phyloP scores from a whole-genome alignment of 345 rosid genomes.

The Toxicodendron radicans region DNA sequence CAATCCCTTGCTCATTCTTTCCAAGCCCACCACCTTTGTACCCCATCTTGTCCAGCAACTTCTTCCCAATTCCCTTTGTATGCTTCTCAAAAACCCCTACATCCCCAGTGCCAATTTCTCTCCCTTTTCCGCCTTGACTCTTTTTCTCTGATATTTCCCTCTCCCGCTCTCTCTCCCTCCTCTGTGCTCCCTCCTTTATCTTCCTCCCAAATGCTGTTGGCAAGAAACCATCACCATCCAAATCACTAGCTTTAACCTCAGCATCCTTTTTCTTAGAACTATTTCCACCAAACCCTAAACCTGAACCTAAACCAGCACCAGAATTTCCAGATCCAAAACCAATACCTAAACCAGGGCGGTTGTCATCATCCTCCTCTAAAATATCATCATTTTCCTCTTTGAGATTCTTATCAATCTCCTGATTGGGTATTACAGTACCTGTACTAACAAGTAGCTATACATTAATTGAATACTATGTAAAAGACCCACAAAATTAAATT shows the following conservation, averaged over 20 bases:
- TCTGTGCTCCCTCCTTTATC: constrained; percentile 69
- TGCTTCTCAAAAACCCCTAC: constrained; percentile 74
- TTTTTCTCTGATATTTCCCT: constrained; percentile 59
- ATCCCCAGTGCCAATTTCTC: constrained; percentile 41
- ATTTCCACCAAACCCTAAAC: constrained; percentile 7
- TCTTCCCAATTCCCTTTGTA: constrained; percentile 83
- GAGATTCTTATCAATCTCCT: constrained; percentile 60
- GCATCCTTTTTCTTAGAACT: constrained; percentile 1
- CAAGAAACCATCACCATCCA: constrained; percentile 43
- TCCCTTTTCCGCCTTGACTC: constrained; percentile 47
- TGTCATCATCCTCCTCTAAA: constrained; percentile 30
- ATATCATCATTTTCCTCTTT: constrained; percentile 36
- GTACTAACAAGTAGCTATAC: constrained; percentile 45
- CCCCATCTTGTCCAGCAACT: constrained; percentile 88
- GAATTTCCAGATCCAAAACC: constrained; percentile 46
- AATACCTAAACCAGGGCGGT: constrained; percentile 54
- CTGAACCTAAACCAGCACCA: constrained; percentile 10
- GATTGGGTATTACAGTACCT: constrained; percentile 70
- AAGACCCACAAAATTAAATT: background rate
- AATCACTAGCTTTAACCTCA: constrained; percentile 21
- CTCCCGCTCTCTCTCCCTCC: constrained; percentile 58
- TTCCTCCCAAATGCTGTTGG: constrained; percentile 68
- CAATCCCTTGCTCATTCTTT: constrained; percentile 84
- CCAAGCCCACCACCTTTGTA: constrained; percentile 91
- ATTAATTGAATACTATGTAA: background rate